Base-by-base conservation (phyloP, 495 filamentous ascomycete species). In the Cladorrhinum samala region DNA sequence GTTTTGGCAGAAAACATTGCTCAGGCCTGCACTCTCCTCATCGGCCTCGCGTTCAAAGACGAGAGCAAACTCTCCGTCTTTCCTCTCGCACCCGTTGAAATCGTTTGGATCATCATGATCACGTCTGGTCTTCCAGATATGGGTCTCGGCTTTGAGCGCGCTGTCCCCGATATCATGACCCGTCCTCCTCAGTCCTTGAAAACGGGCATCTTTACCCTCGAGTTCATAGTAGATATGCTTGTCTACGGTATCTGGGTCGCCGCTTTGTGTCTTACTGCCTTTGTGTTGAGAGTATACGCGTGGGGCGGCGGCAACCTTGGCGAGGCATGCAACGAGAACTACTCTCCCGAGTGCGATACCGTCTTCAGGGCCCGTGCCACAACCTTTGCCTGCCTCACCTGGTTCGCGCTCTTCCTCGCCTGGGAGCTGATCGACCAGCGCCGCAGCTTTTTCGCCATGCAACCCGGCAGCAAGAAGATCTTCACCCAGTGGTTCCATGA, bases 61-160 rank as follows among this genome's bases (percentile, higher is more conserved):
- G 33, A 56, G 0, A 65, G 70, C 0, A 73, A 73, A 0, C 72
- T 84, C 19, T 90, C 86, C 3, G 84, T 91, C 1, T 91, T 89
- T 57, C 87, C 87, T 0, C 68, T 91, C 7, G 80, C 83, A 0
- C 86, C 87, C 9, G 73, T 91, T 6, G 81, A 89, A 46, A 87
- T 89, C 51, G 72, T 89, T 30, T 89, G 86, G 86, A 83, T 88
- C 50, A 91, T 88, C 68, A 83, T 90, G 72, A 68, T 88, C 46
- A 90, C 87, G 0, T 88, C 84, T 6, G 83, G 81, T 1, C 80
- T 90, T 44, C 81, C 86, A 0, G 87, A 86, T 50, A 82, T 91
- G 62, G 87, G 87, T 17, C 78, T 91, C 3, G 87, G 87, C 0
- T 81, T 85, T 23, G 87, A 89, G 64, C 73, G 78, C 17, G 85